phyloP scores from a whole-genome alignment of 179 eudicot genomes.

The Spergularia azorica region DNA sequence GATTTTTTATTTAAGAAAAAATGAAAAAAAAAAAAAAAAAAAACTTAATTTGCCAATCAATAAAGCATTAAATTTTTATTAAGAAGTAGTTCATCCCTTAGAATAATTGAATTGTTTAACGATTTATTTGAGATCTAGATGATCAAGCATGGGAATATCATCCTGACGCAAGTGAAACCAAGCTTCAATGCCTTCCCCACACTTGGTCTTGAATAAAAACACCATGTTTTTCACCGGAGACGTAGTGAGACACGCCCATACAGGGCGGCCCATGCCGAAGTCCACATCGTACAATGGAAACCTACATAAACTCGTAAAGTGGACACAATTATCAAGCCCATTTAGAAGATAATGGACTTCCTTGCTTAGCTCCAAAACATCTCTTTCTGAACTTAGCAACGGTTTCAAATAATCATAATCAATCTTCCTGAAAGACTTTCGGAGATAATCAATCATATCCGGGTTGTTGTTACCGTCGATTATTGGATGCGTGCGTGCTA shows the following conservation, averaged over 20 bases:
- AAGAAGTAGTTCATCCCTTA: too few species aligned
- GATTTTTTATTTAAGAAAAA: too few species aligned
- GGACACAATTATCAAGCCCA: neutral
- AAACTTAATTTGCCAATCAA: too few species aligned
- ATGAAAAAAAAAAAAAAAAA: too few species aligned
- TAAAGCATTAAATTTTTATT: too few species aligned
- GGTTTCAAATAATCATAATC: neutral
- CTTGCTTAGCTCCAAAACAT: neutral
- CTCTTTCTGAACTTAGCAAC: neutral
- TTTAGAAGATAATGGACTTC: neutral
- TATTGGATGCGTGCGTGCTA: neutral
- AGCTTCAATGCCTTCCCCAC: conserved; percentile 42
- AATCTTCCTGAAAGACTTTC: neutral
- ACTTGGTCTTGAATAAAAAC: conserved; percentile 15
- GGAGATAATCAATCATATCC: neutral
- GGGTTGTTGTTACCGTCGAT: neutral
- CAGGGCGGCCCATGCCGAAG: conserved; percentile 44
- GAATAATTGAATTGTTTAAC: too few species aligned
- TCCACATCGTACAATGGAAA: conserved; percentile 25
- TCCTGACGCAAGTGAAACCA: conserved; percentile 24
- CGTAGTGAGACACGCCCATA: conserved; percentile 23
- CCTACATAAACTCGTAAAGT: neutral
- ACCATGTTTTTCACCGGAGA: conserved; percentile 12
- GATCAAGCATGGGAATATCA: conserved; percentile 18
- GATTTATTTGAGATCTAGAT: neutral